Base-by-base conservation (phyloP, 2,329 filamentous ascomycete genomes). In the Penicillium griseofulvum region DNA sequence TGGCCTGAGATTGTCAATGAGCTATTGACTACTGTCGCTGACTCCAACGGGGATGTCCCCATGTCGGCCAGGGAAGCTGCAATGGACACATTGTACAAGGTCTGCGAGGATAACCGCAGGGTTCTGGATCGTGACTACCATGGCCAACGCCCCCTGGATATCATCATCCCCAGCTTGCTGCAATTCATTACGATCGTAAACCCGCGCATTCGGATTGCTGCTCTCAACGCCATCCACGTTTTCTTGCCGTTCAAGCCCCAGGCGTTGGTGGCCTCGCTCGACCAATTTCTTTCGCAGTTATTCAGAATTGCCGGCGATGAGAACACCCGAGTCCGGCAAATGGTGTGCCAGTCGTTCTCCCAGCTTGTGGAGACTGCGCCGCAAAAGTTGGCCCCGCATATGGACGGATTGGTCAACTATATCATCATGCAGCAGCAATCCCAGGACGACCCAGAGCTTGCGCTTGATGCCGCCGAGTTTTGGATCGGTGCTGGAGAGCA, bases 401-500 rank as follows among this genome's bases (percentile, higher is more conserved):
- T 97, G 69, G 80, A 83, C 50, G 92, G 90, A 6, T 81, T 99
- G 53, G 91, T 99, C 29, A 90, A 95, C 69, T 99, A 97, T 70
- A 94, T 97, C 72, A 84, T 97, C 55, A 81, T 85, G 29, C 94
- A 99, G 71, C 94, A 99, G 73, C 86, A 88, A 72, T 88, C 87
- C 60, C 76, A 77, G 24, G 87, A 92, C 26, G 92, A 97, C 62
- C 87, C 92, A 52, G 91, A 97, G 39, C 80, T 99, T 55, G 91
- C 93, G 36, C 87, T 95, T 62, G 94, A 99, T 71, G 94, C 94
- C 9, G 91, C 94, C 5, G 94, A 99, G 73, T 99, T 99, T 70
- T 99, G 95, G 91, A 84, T 99, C 42, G 91, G 91, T 37, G 87
- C 96, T 19, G 92, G 91, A 57, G 94, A 97, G 71, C 90, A 96